Evolutionary conservation across 1,139 yeast genomes (phyloP).

Genomic region (Geotrichum carabidarum): DNA sequence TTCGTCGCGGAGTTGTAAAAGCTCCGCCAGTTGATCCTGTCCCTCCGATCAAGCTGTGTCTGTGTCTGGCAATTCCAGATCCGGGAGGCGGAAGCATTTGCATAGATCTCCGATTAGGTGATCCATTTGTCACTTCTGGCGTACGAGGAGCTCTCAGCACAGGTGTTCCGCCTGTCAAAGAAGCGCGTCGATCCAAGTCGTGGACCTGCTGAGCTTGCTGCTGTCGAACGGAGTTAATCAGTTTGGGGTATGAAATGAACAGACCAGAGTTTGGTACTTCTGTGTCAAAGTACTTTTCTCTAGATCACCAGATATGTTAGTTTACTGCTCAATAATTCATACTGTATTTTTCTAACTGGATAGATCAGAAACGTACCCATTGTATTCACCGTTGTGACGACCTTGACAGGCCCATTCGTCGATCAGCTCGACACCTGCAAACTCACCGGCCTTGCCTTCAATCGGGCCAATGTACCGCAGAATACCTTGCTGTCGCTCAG

Average conservation of each 20-base stretch:
- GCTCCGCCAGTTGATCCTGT: background rate
- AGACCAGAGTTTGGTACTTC: constrained; percentile 25
- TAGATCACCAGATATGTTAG: background rate
- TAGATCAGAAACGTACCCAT: constrained; percentile 36
- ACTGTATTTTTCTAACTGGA: background rate
- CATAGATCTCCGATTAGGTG: constrained; percentile 6
- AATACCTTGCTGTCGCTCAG: constrained; percentile 49
- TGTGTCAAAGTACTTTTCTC: constrained; percentile 16
- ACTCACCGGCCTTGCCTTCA: constrained; percentile 67
- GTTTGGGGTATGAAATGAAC: constrained; percentile 23
- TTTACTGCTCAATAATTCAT: background rate
- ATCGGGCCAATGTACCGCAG: constrained; percentile 71
- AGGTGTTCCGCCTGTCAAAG: constrained; percentile 4
- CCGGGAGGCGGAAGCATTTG: constrained; percentile 7
- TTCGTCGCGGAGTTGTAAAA: constrained; percentile 4
- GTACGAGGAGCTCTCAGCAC: constrained; percentile 6
- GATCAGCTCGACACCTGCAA: constrained; percentile 79
- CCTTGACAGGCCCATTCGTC: constrained; percentile 65
- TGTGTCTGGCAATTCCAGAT: constrained; percentile 8
- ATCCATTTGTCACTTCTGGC: background rate
- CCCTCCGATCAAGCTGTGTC: constrained; percentile 2
- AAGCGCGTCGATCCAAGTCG: constrained; percentile 1
- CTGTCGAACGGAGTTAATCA: constrained; percentile 10
- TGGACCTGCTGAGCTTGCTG: constrained; percentile 3
- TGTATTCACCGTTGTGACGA: constrained; percentile 69